Evolutionary conservation across 192 early-diverging fungal species (phyloP).

Genomic region (Obelidium mucronatum): DNA sequence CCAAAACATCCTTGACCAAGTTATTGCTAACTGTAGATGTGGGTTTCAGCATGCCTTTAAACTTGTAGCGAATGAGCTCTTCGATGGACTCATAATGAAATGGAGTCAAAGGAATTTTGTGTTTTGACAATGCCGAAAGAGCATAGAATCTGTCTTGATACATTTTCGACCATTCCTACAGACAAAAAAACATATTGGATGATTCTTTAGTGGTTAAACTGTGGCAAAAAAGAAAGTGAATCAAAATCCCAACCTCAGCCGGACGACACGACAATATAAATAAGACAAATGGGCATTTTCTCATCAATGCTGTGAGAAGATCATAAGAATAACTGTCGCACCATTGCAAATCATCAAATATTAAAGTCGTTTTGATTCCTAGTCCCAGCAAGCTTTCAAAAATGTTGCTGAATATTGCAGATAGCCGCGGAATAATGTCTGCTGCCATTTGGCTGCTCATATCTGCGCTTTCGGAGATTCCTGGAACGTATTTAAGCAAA

Average conservation of each 20-base stretch:
- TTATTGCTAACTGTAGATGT: background rate
- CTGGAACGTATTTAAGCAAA: constrained; percentile 21
- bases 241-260: background rate
- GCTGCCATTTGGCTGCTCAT: background rate
- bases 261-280: constrained; percentile 23
- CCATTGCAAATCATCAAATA: constrained; percentile 40
- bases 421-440: constrained; percentile 27
- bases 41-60: background rate
- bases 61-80: constrained; percentile 16
- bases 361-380: constrained; percentile 10
- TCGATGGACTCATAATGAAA: constrained; percentile 18
- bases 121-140: constrained; percentile 6
- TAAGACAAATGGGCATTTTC: constrained; percentile 14
- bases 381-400: constrained; percentile 8
- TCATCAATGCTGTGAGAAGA: constrained; percentile 20
- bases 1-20: constrained; percentile 24
- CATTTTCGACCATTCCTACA: constrained; percentile 18
- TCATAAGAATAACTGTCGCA: constrained; percentile 34
- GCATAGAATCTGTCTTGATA: constrained; percentile 4
- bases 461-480: constrained; percentile 9
- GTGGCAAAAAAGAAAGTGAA: too few species aligned
- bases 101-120: constrained; percentile 8
- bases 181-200: background rate
- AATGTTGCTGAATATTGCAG: constrained; percentile 17
- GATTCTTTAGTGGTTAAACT: background rate